A percentile compares a stretch with the other conserved stretches of the same genome.
phyloP scores from a whole-genome alignment of 768 basidiomycete species.

The Lepiota brunneoincarnata region DNA sequence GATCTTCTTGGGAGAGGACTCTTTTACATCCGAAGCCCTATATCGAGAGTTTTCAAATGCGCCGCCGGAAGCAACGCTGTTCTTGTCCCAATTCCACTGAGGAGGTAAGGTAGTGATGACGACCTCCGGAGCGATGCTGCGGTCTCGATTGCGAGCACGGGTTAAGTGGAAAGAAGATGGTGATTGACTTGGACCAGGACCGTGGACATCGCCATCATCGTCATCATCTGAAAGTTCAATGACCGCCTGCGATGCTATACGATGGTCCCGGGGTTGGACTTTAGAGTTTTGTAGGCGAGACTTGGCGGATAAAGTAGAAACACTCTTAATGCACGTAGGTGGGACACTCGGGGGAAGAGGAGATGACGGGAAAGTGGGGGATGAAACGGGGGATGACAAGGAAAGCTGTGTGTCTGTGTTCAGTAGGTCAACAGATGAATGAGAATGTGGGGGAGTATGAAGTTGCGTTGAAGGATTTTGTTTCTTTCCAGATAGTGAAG shows the following conservation, averaged over 20 bases:
- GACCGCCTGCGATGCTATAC: slow-evolving; percentile 1
- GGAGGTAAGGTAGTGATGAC: slow-evolving; percentile 2
- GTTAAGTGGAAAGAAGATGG: not conserved
- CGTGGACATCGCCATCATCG: not conserved
- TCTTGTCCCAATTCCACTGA: not conserved
- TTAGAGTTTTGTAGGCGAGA: not conserved
- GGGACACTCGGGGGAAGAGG: not conserved
- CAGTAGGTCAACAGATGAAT: not conserved
- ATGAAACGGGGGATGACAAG: not conserved
- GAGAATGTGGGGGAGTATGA: slow-evolving; percentile 39
- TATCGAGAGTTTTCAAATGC: too few species aligned
- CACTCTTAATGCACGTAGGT: not conserved
- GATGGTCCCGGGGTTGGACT: not conserved
- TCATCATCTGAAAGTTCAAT: slow-evolving; percentile 5
- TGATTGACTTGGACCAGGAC: not conserved
- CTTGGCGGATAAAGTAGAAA: not conserved
- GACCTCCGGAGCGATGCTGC: not conserved
- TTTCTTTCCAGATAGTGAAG: not conserved
- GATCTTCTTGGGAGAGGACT: too few species aligned
- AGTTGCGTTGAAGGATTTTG: slow-evolving; percentile 23
- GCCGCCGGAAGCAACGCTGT: too few species aligned
- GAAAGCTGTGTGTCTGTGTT: not conserved
- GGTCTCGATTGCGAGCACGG: not conserved
- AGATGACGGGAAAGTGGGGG: not conserved
- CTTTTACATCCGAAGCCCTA: too few species aligned